Base-by-base conservation (phyloP, 108 stramenopile species). In the Nitzschia putrida region DNA sequence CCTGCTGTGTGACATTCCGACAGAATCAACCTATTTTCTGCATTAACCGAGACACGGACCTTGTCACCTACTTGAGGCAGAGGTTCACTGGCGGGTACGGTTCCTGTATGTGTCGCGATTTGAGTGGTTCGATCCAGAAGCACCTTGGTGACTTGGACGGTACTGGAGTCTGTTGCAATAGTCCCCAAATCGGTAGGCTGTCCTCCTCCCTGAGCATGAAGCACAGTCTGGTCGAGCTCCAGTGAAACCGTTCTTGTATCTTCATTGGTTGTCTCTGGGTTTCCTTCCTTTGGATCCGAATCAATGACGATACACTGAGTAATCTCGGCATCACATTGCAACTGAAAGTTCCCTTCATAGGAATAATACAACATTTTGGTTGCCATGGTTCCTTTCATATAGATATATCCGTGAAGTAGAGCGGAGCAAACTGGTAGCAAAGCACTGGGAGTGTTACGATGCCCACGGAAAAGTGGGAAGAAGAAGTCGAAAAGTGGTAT, bases 1-100 rank as follows among this genome's bases (percentile, higher is more conserved):
- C 95, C 95, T 42, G 91, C 95, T 16, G 90, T 88, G 57, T 95
- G 95, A 52, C 90, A 90, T 74, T 88, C 87, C 7, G 88, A 87
- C 26, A 89, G 67, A 50, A 88, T 66, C 8, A 59, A 56, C 11
- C 94, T 84, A 40, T 66, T 77, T 0, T 56, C 53, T 0, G 60
- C 69, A 61, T 92, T 79, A 10, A 91, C 89, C 18, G 21, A 25
- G 8, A 90, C 88, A 7, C 58, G 57, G 16, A 89, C 91, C 1
- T 51, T 66, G 44, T 66, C 38, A 29, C 81, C 74, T 10, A 80
- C 57, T 49, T 51, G 24, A 14, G 60, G 54, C 12, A 78, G 67
- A 16, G 51, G 12, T 52, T 29, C 56, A 34, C 39, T 14, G 16
- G 73, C 34, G 38, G 66, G 18, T 6, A 69, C 56, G 20, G 66